Base-by-base conservation (phyloP, 257 asterid genomes). In the Plantago major region DNA sequence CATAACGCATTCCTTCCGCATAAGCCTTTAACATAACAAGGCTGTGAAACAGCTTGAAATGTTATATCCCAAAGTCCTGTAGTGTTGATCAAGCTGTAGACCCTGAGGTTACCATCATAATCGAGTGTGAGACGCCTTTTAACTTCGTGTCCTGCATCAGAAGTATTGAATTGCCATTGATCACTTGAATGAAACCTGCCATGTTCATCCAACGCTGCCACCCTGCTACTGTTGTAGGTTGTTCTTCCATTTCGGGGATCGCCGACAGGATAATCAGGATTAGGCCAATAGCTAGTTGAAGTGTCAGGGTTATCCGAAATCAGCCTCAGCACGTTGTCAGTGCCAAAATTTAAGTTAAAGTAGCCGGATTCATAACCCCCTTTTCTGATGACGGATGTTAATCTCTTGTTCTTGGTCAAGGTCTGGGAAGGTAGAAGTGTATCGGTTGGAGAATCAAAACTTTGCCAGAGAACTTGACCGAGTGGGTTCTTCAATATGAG, bases 1-100 rank as follows among this genome's bases (percentile, higher is more conserved):
- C 93, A 87, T 9, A 87, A 53, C 7, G 77, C 82, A 55, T 80
- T 78, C 63, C 76, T 78, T 43, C 95, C 95, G 19, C 95, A 87
- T n/a, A 82, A 43, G 7, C 88, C 88, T 14, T 57, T 75, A 2
- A 78, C 78, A 9, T 10, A 3, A 47, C 95, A 84, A 4, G 85
- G 78, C 22, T 84, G 78, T 22, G 50, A 46, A 15, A 87, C 17
- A 10, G 93, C 95, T 40, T 74, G 84, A 88, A 90, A 82, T 6
- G 90, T 69, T 10, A 72, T 55, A 10, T 52, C 58, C 94, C 95
- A 87, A 3, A 71, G 51, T 16, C 90, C 82, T 0, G 85, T 82
- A 6, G 80, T 64, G 11, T 66, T 71, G 15, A 47, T 56, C 78
- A 84, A 65, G 78, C 94, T 82, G 61, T 84, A 84, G 18, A 84